These are phyloP conservation scores for Metschnikowia sp. DNA, from an alignment of 805 yeast species.

Conservation along the genomic window DNA sequence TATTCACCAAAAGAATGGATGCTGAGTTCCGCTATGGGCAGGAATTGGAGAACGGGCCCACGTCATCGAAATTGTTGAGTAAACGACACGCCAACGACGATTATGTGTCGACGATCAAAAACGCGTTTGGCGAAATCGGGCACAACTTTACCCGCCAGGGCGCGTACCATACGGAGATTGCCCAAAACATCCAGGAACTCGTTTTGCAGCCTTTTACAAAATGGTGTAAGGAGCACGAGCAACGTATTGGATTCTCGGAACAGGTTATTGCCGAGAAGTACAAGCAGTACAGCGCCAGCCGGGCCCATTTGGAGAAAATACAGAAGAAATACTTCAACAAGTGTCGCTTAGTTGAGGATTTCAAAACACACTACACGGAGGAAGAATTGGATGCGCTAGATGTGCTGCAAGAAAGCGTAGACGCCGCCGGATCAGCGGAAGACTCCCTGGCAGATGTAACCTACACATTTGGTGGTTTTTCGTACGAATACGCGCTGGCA, in stretches of 20 bases:
- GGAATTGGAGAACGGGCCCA: slow-evolving; percentile 43
- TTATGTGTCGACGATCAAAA: slow-evolving; percentile 61
- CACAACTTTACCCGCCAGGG: slow-evolving; percentile 58
- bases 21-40: slow-evolving; percentile 66
- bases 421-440: slow-evolving; percentile 14
- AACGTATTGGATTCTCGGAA: slow-evolving; percentile 61
- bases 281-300: slow-evolving; percentile 48
- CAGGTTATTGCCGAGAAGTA: slow-evolving; percentile 48
- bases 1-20: slow-evolving; percentile 69
- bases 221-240: slow-evolving; percentile 74
- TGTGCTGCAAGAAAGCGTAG: neutral
- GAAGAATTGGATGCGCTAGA: slow-evolving; percentile 32
- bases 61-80: slow-evolving; percentile 41
- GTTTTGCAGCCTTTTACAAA: slow-evolving; percentile 68
- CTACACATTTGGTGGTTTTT: slow-evolving; percentile 32
- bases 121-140: slow-evolving; percentile 57
- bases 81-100: slow-evolving; percentile 44
- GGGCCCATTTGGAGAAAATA: slow-evolving; percentile 48
- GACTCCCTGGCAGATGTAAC: slow-evolving; percentile 19
- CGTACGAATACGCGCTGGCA: slow-evolving; percentile 28
- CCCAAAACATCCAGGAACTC: slow-evolving; percentile 54
- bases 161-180: slow-evolving; percentile 54
- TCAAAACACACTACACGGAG: slow-evolving; percentile 45
- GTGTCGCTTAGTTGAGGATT: slow-evolving; percentile 70
- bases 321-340: slow-evolving; percentile 74